phyloP scores from a whole-genome alignment of 306 rosid genomes.

The Cucumis melo region DNA sequence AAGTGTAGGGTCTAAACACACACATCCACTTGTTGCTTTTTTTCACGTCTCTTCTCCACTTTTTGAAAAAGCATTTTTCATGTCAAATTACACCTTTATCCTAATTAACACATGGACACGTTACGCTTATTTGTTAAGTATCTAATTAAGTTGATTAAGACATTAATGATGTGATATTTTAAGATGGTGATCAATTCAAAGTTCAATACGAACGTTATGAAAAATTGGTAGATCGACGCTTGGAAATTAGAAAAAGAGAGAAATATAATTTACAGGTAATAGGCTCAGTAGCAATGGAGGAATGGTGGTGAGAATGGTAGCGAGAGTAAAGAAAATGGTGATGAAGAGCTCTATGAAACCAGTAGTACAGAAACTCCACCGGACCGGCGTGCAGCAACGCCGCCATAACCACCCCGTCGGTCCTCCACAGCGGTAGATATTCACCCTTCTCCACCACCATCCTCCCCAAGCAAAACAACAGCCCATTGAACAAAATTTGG shows the following conservation, averaged over 20 bases:
- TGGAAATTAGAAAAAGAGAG: neutral
- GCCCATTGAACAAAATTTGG: conserved; percentile 43
- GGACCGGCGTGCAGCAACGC: conserved; percentile 40
- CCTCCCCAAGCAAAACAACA: conserved; percentile 18
- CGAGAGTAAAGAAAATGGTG: conserved; percentile 62
- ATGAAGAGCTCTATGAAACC: conserved; percentile 71
- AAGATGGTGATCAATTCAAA: neutral
- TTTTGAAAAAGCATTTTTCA: neutral
- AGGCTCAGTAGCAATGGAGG: conserved; percentile 29
- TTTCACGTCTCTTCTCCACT: neutral
- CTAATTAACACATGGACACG: too few species aligned
- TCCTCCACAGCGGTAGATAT: conserved; percentile 34
- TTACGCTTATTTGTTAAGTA: too few species aligned
- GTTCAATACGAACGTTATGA: neutral
- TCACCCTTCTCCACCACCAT: neutral
- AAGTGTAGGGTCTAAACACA: neutral
- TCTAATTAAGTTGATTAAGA: neutral
- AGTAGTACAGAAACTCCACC: conserved; percentile 58
- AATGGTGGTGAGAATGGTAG: conserved; percentile 50
- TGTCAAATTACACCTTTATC: too few species aligned
- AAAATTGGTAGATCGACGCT: neutral
- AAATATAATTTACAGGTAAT: conserved; percentile 16
- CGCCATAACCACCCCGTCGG: conserved; percentile 27
- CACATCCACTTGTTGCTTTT: too few species aligned
- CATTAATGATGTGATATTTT: neutral